A percentile compares a stretch with the other conserved stretches of the same genome.
phyloP scores from a whole-genome alignment of 495 filamentous ascomycete species.

The Cryomyces minteri region DNA sequence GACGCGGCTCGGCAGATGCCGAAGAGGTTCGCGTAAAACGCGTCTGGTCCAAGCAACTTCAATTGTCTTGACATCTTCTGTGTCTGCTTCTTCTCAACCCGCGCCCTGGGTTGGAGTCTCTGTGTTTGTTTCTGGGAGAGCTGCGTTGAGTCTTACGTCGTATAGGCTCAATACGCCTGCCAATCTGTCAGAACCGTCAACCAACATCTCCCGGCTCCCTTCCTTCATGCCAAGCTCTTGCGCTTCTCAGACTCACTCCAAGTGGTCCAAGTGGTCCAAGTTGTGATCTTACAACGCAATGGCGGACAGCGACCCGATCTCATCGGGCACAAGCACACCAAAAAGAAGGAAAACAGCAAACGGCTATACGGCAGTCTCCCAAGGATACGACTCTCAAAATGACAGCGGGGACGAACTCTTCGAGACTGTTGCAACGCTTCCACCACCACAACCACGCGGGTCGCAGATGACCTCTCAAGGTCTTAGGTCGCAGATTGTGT shows the following conservation, averaged over 20 bases:
- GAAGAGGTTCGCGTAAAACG: no score
- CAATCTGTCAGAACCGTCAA: neutral
- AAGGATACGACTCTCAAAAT: constrained; percentile 23
- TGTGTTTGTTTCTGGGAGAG: neutral
- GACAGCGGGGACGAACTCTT: constrained; percentile 38
- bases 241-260: neutral
- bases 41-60: no score
- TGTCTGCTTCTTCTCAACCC: no score
- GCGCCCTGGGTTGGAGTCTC: no score
- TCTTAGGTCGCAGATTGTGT: neutral
- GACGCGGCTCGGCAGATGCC: neutral
- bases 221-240: neutral
- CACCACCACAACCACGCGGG: constrained; percentile 13
- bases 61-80: no score
- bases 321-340: constrained; percentile 20
- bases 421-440: constrained; percentile 43
- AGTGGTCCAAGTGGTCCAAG: no score
- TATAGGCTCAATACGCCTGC: neutral
- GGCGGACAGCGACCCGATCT: neutral
- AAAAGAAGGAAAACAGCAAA: constrained; percentile 26
- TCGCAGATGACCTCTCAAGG: no score
- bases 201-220: neutral
- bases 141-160: neutral
- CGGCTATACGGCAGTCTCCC: constrained; percentile 16
- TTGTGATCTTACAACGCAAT: neutral